These are phyloP conservation scores for Parasitella parasitica DNA, from an alignment of 371 early-diverging fungal genomes.

Conservation along the genomic window DNA sequence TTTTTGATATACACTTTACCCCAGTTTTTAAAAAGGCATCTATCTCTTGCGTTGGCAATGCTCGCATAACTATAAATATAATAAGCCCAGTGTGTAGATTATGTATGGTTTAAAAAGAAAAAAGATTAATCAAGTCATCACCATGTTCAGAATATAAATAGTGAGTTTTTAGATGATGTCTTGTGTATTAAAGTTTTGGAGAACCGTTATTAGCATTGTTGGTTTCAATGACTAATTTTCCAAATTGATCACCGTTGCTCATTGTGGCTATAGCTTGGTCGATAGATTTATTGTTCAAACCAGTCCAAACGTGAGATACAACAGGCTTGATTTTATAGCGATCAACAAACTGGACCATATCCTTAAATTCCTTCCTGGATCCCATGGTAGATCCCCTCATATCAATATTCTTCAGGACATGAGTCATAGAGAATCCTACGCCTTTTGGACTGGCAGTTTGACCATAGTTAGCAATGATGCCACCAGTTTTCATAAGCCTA, in stretches of 20 bases:
- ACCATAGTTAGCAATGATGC: slow-evolving; percentile 61
- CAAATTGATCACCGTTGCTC: slow-evolving; percentile 57
- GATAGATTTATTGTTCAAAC: slow-evolving; percentile 41
- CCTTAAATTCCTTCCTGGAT: slow-evolving; percentile 58
- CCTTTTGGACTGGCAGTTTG: slow-evolving; percentile 53
- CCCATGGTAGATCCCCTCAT: slow-evolving; percentile 69
- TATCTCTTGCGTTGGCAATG: too few relatives aligned
- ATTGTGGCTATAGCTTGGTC: slow-evolving; percentile 60
- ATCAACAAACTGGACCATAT: slow-evolving; percentile 63
- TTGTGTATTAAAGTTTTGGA: slow-evolving; percentile 10
- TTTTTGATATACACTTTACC: too few relatives aligned
- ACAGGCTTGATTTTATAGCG: slow-evolving; percentile 61
- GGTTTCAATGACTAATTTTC: slow-evolving; percentile 53
- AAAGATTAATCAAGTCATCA: too few relatives aligned
- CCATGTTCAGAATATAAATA: too few relatives aligned
- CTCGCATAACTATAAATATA: too few relatives aligned
- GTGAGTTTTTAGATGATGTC: too few relatives aligned
- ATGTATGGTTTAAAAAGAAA: too few relatives aligned
- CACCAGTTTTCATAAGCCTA: slow-evolving; percentile 50
- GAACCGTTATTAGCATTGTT: neutral
- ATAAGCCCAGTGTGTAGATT: too few relatives aligned
- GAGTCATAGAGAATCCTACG: slow-evolving; percentile 48
- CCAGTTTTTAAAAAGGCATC: too few relatives aligned
- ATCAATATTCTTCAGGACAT: slow-evolving; percentile 60
- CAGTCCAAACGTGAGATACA: slow-evolving; percentile 61